Base-by-base conservation (phyloP, 495 filamentous ascomycete genomes). In the Thermochaetoides thermophila region DNA sequence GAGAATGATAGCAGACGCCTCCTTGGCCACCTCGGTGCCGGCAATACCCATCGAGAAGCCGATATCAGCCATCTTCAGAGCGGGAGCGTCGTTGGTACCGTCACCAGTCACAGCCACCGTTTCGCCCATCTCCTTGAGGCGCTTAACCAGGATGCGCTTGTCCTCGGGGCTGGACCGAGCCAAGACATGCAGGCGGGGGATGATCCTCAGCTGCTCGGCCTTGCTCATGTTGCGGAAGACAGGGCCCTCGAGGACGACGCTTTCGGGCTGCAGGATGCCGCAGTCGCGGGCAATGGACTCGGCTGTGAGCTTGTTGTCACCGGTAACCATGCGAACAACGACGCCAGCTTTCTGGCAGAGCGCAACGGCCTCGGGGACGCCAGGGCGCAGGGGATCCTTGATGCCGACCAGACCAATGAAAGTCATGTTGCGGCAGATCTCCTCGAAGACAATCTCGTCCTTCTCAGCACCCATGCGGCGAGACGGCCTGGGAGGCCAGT, bases 11-110 rank as follows among this genome's bases (percentile, higher is more conserved):
- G 81, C 82, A 31, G 82, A 89, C 7, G 84, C 84, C 50, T 92
- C 84, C 59, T 92, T 92, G 17, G 84, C 84, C n/a, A 92, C 84
- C 49, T 89, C 84, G 5, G 84, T 92, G 23, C 84, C 84, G 29
- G 81, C 72, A 40, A 89, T 85, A 29, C 84, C 84, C 84, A 92
- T 92, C 29, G 84, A 86, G 56, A 92, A 92, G 12, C 84, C 84
- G 27, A 92, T 79, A 50, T 92, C 84, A 16, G 84, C 82, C 42
- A 75, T 76, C 46, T 81, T 83, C 35, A 92, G 63, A 28, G 84
- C 84, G 8, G 84, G 84, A 1, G 81, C 84, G 52, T 92, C 84
- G 48, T 92, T 92, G 31, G 84, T 92, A 12, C 84, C 84, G 47
- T 92, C 84, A 27, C 84, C 84, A 6, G 84, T 92, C 1, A 87